phyloP scores from a whole-genome alignment of 2,329 filamentous ascomycete genomes.

The Pestalotiopsis sp. region DNA sequence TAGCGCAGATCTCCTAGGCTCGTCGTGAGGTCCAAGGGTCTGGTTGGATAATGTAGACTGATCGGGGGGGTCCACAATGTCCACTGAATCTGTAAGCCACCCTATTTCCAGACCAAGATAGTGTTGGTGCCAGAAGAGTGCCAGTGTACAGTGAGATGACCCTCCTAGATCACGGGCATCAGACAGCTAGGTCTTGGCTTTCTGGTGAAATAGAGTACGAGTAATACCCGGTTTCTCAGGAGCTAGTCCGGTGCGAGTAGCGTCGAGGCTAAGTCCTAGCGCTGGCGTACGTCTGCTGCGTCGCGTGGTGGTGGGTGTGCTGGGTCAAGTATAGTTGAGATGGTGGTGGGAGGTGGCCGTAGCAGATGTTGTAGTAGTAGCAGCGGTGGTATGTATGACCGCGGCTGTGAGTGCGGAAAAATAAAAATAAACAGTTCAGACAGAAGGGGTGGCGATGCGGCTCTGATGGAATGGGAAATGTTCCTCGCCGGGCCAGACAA shows the following conservation, averaged over 20 bases:
- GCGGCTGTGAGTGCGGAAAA: slow-evolving; percentile 1
- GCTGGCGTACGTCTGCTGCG: background rate
- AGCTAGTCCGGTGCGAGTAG: background rate
- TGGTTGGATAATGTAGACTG: slow-evolving; percentile 29
- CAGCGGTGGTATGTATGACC: background rate
- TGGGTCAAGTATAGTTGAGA: background rate
- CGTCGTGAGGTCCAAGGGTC: slow-evolving; percentile 21
- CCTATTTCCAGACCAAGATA: slow-evolving; percentile 8
- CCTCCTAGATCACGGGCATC: slow-evolving; percentile 8
- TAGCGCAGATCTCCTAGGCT: slow-evolving; percentile 32
- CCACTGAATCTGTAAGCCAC: slow-evolving; percentile 19
- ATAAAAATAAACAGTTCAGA: background rate
- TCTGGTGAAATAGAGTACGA: slow-evolving; percentile 1
- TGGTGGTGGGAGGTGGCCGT: background rate
- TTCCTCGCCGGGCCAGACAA: background rate
- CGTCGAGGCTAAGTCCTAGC: slow-evolving; percentile 3
- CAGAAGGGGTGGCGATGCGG: background rate
- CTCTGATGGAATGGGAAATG: background rate
- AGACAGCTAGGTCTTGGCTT: slow-evolving; percentile 1
- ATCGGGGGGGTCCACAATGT: slow-evolving; percentile 21
- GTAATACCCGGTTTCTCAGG: slow-evolving; percentile 8
- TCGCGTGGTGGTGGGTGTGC: background rate
- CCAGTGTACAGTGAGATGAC: slow-evolving; percentile 1
- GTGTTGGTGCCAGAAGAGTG: slow-evolving; percentile 1
- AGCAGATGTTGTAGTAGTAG: background rate